phyloP scores from a whole-genome alignment of 2,329 filamentous ascomycete species.

The Pezicula carpinea region DNA sequence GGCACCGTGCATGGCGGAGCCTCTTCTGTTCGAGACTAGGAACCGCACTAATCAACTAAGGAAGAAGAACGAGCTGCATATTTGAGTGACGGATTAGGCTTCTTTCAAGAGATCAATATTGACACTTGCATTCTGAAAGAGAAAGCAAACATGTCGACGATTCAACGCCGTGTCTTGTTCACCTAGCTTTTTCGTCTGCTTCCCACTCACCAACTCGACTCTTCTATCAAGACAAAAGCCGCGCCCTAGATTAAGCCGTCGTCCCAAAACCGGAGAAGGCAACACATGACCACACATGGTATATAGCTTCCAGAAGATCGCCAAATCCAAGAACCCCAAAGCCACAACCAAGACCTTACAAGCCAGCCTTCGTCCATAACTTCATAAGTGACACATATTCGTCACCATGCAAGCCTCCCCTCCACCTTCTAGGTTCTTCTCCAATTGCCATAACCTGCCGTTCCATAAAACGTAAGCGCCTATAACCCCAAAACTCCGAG shows the following conservation, averaged over 20 bases:
- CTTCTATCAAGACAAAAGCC: background rate
- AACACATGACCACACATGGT: background rate
- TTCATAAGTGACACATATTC: no score
- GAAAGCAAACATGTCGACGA: no score
- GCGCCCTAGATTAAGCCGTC: no score
- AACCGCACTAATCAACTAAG: no score
- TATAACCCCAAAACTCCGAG: background rate
- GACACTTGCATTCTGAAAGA: background rate
- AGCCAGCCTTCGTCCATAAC: no score
- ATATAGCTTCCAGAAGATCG: background rate
- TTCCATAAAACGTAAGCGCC: no score
- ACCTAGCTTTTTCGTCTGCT: background rate
- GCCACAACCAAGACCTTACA: background rate
- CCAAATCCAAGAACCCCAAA: background rate
- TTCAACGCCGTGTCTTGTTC: no score
- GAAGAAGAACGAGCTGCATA: no score
- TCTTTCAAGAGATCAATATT: background rate
- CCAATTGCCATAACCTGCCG: background rate
- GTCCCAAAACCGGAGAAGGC: no score
- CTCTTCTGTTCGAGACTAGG: no score
- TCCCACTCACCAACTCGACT: background rate
- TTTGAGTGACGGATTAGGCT: no score
- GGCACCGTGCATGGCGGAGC: no score
- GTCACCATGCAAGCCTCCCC: background rate
- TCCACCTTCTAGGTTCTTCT: background rate